A percentile compares a stretch with the other conserved stretches of the same genome.
Conservation (phyloP, 805 yeast genomes). For the Hanseniaspora pseudoguilliermondii region DNA sequence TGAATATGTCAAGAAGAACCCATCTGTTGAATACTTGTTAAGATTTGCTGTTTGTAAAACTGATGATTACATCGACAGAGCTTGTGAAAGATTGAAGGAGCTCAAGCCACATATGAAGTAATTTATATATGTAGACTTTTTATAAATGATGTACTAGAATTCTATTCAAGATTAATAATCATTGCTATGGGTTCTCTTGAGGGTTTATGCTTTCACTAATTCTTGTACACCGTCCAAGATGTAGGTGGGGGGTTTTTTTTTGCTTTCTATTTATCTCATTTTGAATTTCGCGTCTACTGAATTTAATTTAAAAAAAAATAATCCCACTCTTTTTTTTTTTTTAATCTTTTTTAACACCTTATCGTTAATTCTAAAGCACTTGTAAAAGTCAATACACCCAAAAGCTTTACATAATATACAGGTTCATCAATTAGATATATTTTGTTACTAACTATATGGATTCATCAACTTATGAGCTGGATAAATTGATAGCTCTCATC, state of each 20-base stretch:
- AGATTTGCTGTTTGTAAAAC: conserved; percentile 96
- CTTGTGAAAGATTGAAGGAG: conserved; percentile 59
- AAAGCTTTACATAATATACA: no score
- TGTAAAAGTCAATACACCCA: no score
- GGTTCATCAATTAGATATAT: no score
- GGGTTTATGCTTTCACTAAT: no score
- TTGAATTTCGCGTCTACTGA: no score
- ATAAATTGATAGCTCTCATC: background rate
- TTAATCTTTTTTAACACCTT: background rate
- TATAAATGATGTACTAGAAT: no score
- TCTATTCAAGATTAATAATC: no score
- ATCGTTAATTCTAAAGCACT: background rate
- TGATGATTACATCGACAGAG: conserved; percentile 64
- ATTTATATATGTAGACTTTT: background rate
- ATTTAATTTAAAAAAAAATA: no score
- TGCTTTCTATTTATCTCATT: background rate
- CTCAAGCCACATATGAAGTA: conserved; percentile 47
- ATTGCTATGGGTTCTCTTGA: no score
- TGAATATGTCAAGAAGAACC: conserved; percentile 61
- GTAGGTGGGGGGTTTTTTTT: background rate
- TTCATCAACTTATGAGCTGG: background rate
- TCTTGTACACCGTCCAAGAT: no score
- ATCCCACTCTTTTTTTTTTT: background rate
- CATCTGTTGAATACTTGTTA: conserved; percentile 67
- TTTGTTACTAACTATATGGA: background rate